phyloP scores from a whole-genome alignment of 352 stramenopile genomes.

The Pythium rhizo-oryzae region DNA sequence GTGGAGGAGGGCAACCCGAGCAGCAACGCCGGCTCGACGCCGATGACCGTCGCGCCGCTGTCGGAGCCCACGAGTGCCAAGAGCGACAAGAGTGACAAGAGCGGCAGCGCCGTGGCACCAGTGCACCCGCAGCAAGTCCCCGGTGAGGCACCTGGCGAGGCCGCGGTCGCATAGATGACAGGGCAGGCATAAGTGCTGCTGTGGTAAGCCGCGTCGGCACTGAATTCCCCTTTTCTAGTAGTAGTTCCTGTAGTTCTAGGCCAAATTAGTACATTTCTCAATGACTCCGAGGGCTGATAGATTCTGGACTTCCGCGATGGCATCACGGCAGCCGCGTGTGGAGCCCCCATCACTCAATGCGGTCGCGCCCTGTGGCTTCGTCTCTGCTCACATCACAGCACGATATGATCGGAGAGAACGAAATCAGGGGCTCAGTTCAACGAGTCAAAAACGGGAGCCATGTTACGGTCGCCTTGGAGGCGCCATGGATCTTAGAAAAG shows the following conservation, averaged over 20 bases:
- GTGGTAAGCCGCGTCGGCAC: neutral
- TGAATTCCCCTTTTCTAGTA: slow-evolving; percentile 13
- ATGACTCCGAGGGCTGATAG: neutral
- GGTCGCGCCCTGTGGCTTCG: slow-evolving; percentile 8
- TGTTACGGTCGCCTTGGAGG: slow-evolving; percentile 2
- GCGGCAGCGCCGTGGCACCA: slow-evolving; percentile 4
- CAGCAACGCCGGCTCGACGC: slow-evolving; percentile 19
- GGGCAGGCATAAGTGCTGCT: neutral
- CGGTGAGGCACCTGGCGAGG: slow-evolving; percentile 24
- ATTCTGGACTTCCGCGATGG: slow-evolving; percentile 3
- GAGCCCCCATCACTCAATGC: neutral
- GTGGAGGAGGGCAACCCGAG: slow-evolving; percentile 35
- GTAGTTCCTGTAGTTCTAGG: slow-evolving; percentile 21
- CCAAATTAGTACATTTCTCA: slow-evolving; percentile 25
- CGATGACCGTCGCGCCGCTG: slow-evolving; percentile 7
- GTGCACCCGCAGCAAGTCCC: slow-evolving; percentile 33
- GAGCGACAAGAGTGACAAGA: slow-evolving; percentile 27
- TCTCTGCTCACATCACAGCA: neutral
- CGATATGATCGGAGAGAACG: neutral
- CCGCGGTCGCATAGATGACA: slow-evolving; percentile 18
- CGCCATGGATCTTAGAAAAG: too few relatives aligned
- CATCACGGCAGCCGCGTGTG: neutral
- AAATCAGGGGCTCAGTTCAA: neutral
- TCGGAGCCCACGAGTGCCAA: slow-evolving; percentile 18
- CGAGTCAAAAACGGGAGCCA: slow-evolving; percentile 12